Percentiles rank a stretch among this genome's conserved stretches.
Conservation (phyloP, 2,329 filamentous ascomycete genomes). For the Coniochaeta hoffmannii region DNA sequence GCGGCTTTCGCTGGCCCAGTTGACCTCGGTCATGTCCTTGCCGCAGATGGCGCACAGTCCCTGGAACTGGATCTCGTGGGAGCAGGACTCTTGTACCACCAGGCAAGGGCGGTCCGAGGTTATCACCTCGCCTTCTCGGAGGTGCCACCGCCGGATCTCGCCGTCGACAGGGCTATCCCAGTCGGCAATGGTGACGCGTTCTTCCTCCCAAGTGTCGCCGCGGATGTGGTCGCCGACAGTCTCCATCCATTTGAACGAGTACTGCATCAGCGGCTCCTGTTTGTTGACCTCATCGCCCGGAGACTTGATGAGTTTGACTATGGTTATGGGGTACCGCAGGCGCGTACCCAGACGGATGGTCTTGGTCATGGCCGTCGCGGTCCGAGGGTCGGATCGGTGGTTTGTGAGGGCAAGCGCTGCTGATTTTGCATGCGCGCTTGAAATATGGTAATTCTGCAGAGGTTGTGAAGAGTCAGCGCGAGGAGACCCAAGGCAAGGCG, state of each 20-base stretch:
- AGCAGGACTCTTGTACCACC: constrained; percentile 83
- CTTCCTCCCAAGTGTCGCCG: constrained; percentile 55
- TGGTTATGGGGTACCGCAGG: constrained; percentile 73
- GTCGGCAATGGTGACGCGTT: constrained; percentile 63
- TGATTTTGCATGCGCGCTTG: neutral
- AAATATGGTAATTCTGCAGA: neutral
- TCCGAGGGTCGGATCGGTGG: neutral
- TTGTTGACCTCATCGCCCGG: constrained; percentile 69
- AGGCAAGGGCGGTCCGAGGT: constrained; percentile 51
- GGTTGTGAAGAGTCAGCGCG: neutral
- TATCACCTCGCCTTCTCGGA: constrained; percentile 60
- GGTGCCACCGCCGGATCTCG: constrained; percentile 66
- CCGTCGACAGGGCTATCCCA: constrained; percentile 85
- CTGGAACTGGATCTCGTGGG: constrained; percentile 84
- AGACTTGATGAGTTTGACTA: constrained; percentile 74
- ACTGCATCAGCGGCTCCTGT: constrained; percentile 74
- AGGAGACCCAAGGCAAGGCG: neutral
- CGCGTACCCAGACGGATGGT: constrained; percentile 17
- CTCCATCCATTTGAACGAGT: constrained; percentile 76
- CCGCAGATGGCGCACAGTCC: constrained; percentile 89
- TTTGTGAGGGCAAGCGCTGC: neutral
- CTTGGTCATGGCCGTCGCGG: constrained; percentile 13
- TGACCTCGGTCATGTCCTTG: constrained; percentile 88
- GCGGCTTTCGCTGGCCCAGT: constrained; percentile 71
- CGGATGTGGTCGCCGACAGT: constrained; percentile 61